These are phyloP conservation scores for Pneumocystis sp. DNA, from an alignment of 1,139 yeast genomes.

Conservation along the genomic window DNA sequence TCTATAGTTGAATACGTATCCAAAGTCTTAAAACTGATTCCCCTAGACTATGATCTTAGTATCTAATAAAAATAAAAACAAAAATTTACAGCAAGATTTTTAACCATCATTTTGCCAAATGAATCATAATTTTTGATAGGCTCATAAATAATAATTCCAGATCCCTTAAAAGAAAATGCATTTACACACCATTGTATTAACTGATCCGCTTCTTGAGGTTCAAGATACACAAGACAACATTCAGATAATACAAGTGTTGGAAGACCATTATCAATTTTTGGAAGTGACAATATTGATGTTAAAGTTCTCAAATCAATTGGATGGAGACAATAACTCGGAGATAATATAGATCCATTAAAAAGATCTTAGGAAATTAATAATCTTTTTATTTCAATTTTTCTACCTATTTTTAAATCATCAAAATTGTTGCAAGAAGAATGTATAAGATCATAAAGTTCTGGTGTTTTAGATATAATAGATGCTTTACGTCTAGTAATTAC, in stretches of 20 bases:
- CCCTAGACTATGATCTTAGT: conserved; percentile 30
- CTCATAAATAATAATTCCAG: conserved; percentile 53
- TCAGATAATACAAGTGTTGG: conserved; percentile 75
- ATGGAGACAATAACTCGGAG: conserved; percentile 35
- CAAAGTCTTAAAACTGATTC: conserved; percentile 56
- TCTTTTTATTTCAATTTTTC: not conserved
- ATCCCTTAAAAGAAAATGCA: conserved; percentile 8
- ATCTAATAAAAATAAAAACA: not conserved
- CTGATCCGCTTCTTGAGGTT: conserved; percentile 39
- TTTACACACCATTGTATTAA: conserved; percentile 31
- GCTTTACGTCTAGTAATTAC: conserved; percentile 49
- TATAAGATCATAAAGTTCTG: conserved; percentile 5
- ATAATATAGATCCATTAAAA: not conserved
- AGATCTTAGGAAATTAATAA: not conserved
- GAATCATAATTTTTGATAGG: conserved; percentile 60
- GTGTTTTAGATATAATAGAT: conserved; percentile 29
- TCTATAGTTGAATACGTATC: conserved; percentile 36
- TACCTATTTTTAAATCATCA: conserved; percentile 1
- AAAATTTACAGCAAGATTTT: conserved; percentile 36
- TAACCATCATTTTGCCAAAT: conserved; percentile 72
- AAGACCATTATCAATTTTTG: conserved; percentile 25
- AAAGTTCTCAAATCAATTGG: conserved; percentile 40
- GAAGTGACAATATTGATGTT: conserved; percentile 12
- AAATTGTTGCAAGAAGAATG: conserved; percentile 6
- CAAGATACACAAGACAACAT: conserved; percentile 75